Evolutionary conservation across 2,329 filamentous ascomycete species (phyloP).

Genomic region (Cercospora berteroae): DNA sequence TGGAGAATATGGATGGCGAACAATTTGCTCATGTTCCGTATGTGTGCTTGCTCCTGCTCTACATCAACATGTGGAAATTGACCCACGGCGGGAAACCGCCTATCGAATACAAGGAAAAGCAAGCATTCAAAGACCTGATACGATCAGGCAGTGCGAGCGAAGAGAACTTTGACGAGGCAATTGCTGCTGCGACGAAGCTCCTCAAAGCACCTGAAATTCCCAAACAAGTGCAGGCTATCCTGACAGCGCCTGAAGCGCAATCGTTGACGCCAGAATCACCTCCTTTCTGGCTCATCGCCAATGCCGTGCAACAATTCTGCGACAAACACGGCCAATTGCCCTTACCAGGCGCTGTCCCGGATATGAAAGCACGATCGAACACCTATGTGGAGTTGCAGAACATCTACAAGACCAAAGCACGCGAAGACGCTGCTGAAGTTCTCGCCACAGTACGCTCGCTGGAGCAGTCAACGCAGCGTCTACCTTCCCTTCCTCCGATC

Average conservation of each 20-base stretch:
- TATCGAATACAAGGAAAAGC: slow-evolving; percentile 78
- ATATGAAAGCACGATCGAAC: slow-evolving; percentile 93
- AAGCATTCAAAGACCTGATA: slow-evolving; percentile 71
- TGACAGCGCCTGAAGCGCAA: slow-evolving; percentile 65
- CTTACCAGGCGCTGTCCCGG: slow-evolving; percentile 80
- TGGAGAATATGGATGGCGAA: slow-evolving; percentile 70
- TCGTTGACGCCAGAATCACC: slow-evolving; percentile 50
- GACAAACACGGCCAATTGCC: slow-evolving; percentile 70
- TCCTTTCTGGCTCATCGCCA: slow-evolving; percentile 85
- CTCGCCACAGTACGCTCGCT: slow-evolving; percentile 60
- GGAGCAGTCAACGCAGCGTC: slow-evolving; percentile 50
- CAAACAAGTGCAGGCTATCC: slow-evolving; percentile 71
- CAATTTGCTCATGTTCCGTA: slow-evolving; percentile 92
- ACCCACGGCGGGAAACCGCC: slow-evolving; percentile 67
- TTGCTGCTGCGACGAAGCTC: slow-evolving; percentile 82
- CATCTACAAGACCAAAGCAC: slow-evolving; percentile 87
- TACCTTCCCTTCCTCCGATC: slow-evolving; percentile 45
- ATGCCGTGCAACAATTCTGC: slow-evolving; percentile 76
- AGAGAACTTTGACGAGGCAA: slow-evolving; percentile 95
- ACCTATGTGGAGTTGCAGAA: slow-evolving; percentile 90
- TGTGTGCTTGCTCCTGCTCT: slow-evolving; percentile 76
- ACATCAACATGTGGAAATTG: slow-evolving; percentile 76
- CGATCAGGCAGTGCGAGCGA: slow-evolving; percentile 71
- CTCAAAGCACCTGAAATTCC: slow-evolving; percentile 67
- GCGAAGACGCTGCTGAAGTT: slow-evolving; percentile 74